These are phyloP conservation scores for Yarrowia sp. DNA, from an alignment of 805 yeast genomes.

Conservation along the genomic window DNA sequence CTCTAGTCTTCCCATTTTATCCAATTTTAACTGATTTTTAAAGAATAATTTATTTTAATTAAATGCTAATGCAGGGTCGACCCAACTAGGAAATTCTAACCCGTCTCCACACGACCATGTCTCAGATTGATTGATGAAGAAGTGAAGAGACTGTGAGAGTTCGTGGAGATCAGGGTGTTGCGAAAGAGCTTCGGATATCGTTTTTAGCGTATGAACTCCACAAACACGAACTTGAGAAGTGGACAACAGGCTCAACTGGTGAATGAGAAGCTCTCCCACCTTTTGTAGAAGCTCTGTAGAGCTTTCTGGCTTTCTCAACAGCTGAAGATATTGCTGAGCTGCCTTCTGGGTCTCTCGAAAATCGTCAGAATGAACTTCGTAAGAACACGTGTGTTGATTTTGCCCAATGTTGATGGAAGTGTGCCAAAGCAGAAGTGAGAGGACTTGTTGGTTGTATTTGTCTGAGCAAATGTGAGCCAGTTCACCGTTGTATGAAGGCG, in stretches of 20 bases:
- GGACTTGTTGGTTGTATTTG: conserved; percentile 8
- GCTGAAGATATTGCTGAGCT: neutral
- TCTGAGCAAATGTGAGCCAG: conserved; percentile 13
- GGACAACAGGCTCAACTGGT: neutral
- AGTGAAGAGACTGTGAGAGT: neutral
- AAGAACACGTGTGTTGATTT: no score
- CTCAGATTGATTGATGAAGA: neutral
- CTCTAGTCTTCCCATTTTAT: no score
- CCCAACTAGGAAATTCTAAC: neutral
- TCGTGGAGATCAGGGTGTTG: neutral
- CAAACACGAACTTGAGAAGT: neutral
- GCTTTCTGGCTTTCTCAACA: neutral
- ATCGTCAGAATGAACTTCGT: neutral
- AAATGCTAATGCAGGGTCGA: no score
- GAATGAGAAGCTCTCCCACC: neutral
- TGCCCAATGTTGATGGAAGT: neutral
- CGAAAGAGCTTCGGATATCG: neutral
- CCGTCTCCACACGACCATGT: neutral
- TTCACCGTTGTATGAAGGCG: neutral
- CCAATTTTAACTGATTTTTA: no score
- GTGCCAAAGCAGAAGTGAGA: conserved; percentile 3
- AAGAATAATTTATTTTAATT: no score
- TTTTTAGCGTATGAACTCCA: neutral
- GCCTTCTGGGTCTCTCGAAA: neutral
- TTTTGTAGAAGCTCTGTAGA: neutral